These are phyloP conservation scores for Podospora appendiculata DNA, from an alignment of 495 filamentous ascomycete genomes.

Conservation along the genomic window DNA sequence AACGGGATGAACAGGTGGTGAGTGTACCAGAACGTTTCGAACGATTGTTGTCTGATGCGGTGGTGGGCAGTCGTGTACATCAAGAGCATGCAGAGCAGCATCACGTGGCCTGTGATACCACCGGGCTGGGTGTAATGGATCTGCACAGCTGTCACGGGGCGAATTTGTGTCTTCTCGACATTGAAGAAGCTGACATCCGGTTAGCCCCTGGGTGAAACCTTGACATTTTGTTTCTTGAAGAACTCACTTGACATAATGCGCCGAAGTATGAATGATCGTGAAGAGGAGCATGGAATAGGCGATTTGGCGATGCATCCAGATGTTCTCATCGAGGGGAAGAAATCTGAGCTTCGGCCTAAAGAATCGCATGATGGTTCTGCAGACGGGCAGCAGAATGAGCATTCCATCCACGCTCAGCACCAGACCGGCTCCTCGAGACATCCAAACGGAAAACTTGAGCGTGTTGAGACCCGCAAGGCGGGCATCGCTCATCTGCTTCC, in stretches of 20 bases:
- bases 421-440: conserved; percentile 88
- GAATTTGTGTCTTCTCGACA: conserved; percentile 78
- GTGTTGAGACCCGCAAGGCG: conserved; percentile 71
- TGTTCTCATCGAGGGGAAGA: conserved; percentile 86
- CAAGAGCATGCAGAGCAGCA: conserved; percentile 96
- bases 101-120: conserved; percentile 93
- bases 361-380: conserved; percentile 76
- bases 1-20: conserved; percentile 98
- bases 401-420: conserved; percentile 74
- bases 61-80: conserved; percentile 97
- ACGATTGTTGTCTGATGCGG: conserved; percentile 92
- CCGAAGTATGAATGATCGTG: conserved; percentile 63
- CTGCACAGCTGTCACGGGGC: conserved; percentile 73
- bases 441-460: conserved; percentile 83
- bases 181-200: conserved; percentile 72
- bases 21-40: conserved; percentile 98
- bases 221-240: neutral
- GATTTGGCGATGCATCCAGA: conserved; percentile 95
- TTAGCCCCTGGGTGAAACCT: conserved; percentile 15
- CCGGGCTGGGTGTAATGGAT: conserved; percentile 88
- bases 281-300: conserved; percentile 85
- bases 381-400: conserved; percentile 89
- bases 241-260: conserved; percentile 93
- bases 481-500: conserved; percentile 58
- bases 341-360: conserved; percentile 82